These are phyloP conservation scores for Cicer judaicum DNA, from an alignment of 306 rosid genomes.

Conservation along the genomic window DNA sequence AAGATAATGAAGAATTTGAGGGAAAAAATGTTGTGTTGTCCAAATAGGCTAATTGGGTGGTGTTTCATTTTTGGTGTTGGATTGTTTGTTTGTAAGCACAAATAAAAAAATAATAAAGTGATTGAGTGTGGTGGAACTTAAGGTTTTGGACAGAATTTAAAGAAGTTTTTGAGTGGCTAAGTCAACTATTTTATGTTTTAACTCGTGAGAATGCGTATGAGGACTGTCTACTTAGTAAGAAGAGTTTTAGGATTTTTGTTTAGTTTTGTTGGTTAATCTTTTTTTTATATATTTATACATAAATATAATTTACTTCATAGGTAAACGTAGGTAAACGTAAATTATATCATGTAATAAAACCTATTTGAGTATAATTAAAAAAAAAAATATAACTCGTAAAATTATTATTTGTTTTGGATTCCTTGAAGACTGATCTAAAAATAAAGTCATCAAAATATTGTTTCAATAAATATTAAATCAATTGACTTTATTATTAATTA, in stretches of 20 bases:
- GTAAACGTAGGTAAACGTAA: too few species aligned
- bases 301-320: too few species aligned
- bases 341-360: too few species aligned
- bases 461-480: too few species aligned
- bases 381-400: too few species aligned
- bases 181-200: slow-evolving; percentile 67
- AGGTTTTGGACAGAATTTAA: slow-evolving; percentile 70
- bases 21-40: slow-evolving; percentile 53
- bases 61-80: slow-evolving; percentile 56
- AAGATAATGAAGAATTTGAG: slow-evolving; percentile 60
- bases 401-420: too few species aligned
- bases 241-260: slow-evolving; percentile 62
- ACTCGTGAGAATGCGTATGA: slow-evolving; percentile 70
- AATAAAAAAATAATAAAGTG: slow-evolving; percentile 46
- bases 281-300: too few species aligned
- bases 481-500: too few species aligned
- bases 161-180: slow-evolving; percentile 66
- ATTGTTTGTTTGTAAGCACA: slow-evolving; percentile 43
- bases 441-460: too few species aligned
- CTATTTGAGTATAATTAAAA: too few species aligned
- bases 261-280: background rate
- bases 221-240: slow-evolving; percentile 77
- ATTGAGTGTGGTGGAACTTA: slow-evolving; percentile 51
- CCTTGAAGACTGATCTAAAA: too few species aligned
- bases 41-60: slow-evolving; percentile 50